These are phyloP conservation scores for Neospermospora avenae DNA, from an alignment of 2,329 filamentous ascomycete species.

Conservation along the genomic window DNA sequence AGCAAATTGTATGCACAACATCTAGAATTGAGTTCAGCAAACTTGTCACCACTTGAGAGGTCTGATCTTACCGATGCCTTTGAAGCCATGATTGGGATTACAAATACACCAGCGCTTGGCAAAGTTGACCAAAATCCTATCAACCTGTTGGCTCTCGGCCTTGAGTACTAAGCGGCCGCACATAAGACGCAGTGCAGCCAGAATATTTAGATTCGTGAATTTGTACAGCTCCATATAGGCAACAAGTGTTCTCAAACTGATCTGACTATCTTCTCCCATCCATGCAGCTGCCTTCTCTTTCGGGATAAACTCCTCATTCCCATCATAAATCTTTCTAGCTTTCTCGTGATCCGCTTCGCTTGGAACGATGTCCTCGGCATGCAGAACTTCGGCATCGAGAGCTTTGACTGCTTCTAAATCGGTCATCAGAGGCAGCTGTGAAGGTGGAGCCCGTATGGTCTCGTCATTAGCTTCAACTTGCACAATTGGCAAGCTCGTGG, in stretches of 20 bases:
- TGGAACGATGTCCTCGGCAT: conserved; percentile 14
- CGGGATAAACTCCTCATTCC: conserved; percentile 74
- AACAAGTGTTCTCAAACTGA: conserved; percentile 55
- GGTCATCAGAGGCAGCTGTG: conserved; percentile 16
- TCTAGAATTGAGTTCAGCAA: conserved; percentile 49
- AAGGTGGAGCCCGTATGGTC: conserved; percentile 15
- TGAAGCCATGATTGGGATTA: conserved; percentile 92
- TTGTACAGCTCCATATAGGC: conserved; percentile 95
- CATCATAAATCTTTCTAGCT: conserved; percentile 80
- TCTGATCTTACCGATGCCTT: conserved; percentile 64
- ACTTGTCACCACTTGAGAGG: background rate
- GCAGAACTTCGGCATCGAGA: conserved; percentile 13
- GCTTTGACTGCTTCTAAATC: conserved; percentile 34
- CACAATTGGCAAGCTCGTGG: conserved; percentile 47
- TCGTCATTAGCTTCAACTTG: conserved; percentile 46
- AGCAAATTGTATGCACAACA: conserved; percentile 95
- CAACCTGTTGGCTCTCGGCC: conserved; percentile 94
- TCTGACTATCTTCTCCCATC: conserved; percentile 66
- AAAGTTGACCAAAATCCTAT: conserved; percentile 87
- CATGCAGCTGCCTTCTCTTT: conserved; percentile 81
- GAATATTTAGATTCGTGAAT: conserved; percentile 76
- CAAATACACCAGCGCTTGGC: conserved; percentile 89
- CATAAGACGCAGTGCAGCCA: conserved; percentile 73
- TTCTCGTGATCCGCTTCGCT: conserved; percentile 65
- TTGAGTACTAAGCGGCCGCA: conserved; percentile 80